These are phyloP conservation scores for Petunia hybrid DNA, from an alignment of 305 asterid species.

Conservation along the genomic window DNA sequence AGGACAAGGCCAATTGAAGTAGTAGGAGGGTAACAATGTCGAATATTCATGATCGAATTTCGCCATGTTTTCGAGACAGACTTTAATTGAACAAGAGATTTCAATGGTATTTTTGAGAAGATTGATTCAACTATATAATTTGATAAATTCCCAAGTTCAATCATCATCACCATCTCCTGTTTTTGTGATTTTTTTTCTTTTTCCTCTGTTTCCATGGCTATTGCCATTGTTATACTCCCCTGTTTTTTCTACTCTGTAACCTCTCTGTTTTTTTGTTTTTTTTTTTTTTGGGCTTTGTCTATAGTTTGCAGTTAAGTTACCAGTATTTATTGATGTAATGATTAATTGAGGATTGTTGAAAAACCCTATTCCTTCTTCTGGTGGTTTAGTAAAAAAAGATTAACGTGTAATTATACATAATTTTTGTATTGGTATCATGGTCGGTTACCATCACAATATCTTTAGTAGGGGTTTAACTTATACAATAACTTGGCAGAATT, in stretches of 20 bases:
- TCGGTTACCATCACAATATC: neutral
- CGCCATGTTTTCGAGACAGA: slow-evolving; percentile 37
- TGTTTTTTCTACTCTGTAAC: neutral
- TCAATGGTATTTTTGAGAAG: slow-evolving; percentile 37
- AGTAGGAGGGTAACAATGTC: slow-evolving; percentile 33
- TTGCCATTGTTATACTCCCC: neutral
- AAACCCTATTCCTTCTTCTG: too few relatives aligned
- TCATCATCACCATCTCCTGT: neutral
- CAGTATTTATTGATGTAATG: too few relatives aligned
- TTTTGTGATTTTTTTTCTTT: neutral
- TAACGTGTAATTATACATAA: neutral
- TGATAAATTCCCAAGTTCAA: slow-evolving; percentile 36
- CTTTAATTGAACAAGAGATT: slow-evolving; percentile 31
- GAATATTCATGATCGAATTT: slow-evolving; percentile 34
- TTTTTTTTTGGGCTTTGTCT: neutral
- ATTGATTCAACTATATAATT: slow-evolving; percentile 25
- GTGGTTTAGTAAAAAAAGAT: neutral
- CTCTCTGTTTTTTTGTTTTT: neutral
- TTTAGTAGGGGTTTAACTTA: too few relatives aligned
- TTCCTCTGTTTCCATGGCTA: slow-evolving; percentile 10
- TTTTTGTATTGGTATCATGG: neutral
- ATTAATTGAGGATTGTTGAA: too few relatives aligned
- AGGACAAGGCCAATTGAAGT: slow-evolving; percentile 32
- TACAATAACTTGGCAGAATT: too few relatives aligned
- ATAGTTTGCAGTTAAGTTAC: neutral